Base-by-base conservation (phyloP, 2,329 filamentous ascomycete genomes). In the Diaporthe vaccinii region DNA sequence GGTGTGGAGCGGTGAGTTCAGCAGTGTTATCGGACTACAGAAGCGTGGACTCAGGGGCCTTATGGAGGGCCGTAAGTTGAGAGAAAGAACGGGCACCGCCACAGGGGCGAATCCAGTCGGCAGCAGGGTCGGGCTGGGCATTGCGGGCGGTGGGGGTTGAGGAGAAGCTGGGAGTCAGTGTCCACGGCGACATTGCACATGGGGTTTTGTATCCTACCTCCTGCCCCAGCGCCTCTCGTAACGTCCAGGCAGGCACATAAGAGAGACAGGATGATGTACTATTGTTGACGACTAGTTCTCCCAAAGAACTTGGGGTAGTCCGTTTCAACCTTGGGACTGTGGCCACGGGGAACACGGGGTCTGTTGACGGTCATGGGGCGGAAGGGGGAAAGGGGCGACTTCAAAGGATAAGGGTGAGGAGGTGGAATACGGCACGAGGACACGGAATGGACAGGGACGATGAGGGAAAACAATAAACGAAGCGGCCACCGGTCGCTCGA, bases 1-100 rank as follows among this genome's bases (percentile, higher is more conserved):
- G 78, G 87, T 96, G 0, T 99, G 97, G 96, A 87, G 90, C 80
- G 92, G 93, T 75, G 91, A 97, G 85, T 84, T 96, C 46, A 96
- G 94, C 85, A 95, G 95, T 67, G 96, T 98, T 3, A 98, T 99
- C 79, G 97, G 97, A 0, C 83, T 99, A 78, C 97, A 99, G 87
- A 99, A 99, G 87, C 90, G 97, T 72, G 97, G 97, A 0, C 84
- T 99, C 49, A 89, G 96, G 75, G 97, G 97, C 0, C 84, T 99
- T 78, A 98, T 99, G 97, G 97, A 98, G 84, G 96, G 96, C 4
- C 88, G 96, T 59, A 89, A 96, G 76, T 92, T 98, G 87, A 88
- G 96, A 59, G 95, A 98, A 83, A 88, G 95, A 78, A 89, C 87
- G 4, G 88, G 88, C 14, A 89, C 87, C 31, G 78, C 77, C 34